Conservation (phyloP, 805 yeast species). For the Metschnikowia santaceciliae region DNA sequence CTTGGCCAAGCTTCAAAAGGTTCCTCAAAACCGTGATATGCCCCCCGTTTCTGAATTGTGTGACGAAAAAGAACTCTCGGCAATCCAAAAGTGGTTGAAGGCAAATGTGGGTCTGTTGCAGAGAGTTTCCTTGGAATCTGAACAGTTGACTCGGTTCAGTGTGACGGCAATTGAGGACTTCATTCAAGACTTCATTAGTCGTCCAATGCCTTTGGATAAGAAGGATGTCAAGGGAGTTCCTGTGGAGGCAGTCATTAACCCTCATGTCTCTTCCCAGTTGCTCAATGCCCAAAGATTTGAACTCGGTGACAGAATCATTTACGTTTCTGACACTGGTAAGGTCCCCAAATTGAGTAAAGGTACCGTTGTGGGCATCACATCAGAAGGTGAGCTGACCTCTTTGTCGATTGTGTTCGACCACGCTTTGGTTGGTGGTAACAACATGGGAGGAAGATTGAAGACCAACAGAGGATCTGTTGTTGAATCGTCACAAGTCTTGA, state of each 20-base stretch:
- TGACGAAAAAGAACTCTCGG: constrained; percentile 42
- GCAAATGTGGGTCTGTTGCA: constrained; percentile 46
- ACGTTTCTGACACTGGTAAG: constrained; percentile 81
- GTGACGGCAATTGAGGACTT: constrained; percentile 65
- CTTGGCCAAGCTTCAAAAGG: constrained; percentile 37
- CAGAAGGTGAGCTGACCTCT: constrained; percentile 58
- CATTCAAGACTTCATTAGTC: constrained; percentile 45
- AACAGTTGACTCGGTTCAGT: constrained; percentile 64
- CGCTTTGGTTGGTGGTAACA: constrained; percentile 78
- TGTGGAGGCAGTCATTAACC: constrained; percentile 73
- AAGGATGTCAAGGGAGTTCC: constrained; percentile 80
- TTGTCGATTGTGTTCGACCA: constrained; percentile 81
- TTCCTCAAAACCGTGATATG: constrained; percentile 22
- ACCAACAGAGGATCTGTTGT: constrained; percentile 82
- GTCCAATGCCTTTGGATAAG: constrained; percentile 39
- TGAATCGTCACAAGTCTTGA: constrained; percentile 77
- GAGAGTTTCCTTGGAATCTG: constrained; percentile 72
- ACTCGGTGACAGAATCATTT: constrained; percentile 87
- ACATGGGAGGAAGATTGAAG: constrained; percentile 69
- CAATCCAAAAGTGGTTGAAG: constrained; percentile 46
- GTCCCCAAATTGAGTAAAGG: constrained; percentile 87
- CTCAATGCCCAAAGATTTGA: constrained; percentile 72
- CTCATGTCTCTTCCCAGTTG: constrained; percentile 65
- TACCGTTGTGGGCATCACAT: constrained; percentile 68
- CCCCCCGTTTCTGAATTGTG: constrained; percentile 37